Conservation (phyloP, 2,329 filamentous ascomycete genomes). For the Sporothrix brasiliensis region DNA sequence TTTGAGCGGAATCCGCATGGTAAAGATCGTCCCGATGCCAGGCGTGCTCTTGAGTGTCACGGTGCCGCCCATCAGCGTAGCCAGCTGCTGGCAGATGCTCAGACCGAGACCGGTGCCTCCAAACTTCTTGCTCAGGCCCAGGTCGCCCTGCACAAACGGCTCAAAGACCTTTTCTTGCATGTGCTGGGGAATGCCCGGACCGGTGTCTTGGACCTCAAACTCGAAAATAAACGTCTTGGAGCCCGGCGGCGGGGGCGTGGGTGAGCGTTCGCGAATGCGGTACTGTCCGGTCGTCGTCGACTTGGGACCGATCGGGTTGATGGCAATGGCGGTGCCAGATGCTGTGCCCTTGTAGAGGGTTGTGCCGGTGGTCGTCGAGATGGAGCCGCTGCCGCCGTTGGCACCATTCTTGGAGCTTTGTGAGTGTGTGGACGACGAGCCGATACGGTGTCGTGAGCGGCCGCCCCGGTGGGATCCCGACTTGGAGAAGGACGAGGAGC, state of each 20-base stretch:
- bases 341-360: conserved; percentile 39
- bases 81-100: conserved; percentile 86
- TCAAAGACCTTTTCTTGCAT: conserved; percentile 87
- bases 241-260: conserved; percentile 62
- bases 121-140: conserved; percentile 85
- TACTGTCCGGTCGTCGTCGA: conserved; percentile 48
- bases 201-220: conserved; percentile 86
- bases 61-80: conserved; percentile 77
- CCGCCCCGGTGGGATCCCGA: conserved; percentile 48
- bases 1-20: conserved; percentile 77
- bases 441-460: conserved; percentile 50
- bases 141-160: conserved; percentile 90
- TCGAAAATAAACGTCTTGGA: conserved; percentile 75
- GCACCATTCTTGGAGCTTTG: conserved; percentile 48
- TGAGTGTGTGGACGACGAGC: conserved; percentile 56
- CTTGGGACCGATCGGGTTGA: conserved; percentile 65
- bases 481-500: conserved; percentile 57
- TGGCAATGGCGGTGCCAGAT: conserved; percentile 60
- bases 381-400: conserved; percentile 32
- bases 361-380: conserved; percentile 33
- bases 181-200: conserved; percentile 77
- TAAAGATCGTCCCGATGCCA: conserved; percentile 78
- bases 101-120: conserved; percentile 86
- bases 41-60: conserved; percentile 72
- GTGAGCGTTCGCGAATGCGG: conserved; percentile 57